These are phyloP conservation scores for Leishmania amazonensis DNA, from an alignment of 208 protist genomes.

Conservation along the genomic window DNA sequence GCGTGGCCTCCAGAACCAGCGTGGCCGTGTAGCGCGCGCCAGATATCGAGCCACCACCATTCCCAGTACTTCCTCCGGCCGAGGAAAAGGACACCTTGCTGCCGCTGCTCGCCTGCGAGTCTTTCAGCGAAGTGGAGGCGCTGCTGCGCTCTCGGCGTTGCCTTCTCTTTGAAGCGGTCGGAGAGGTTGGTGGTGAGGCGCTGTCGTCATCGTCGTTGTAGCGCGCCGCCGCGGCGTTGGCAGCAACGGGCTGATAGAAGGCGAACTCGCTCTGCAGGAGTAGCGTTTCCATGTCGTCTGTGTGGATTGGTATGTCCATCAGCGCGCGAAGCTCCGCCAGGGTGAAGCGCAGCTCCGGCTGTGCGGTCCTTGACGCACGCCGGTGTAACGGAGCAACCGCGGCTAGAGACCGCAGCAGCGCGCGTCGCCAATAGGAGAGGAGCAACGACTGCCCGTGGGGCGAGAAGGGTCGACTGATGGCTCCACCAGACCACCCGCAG, in stretches of 20 bases:
- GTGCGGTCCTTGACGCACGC: conserved; percentile 7
- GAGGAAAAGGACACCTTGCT: background rate
- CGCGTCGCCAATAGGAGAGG: conserved; percentile 64
- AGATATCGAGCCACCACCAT: background rate
- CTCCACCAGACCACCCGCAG: conserved; percentile 52
- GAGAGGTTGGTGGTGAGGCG: conserved; percentile 1
- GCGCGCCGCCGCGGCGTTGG: background rate
- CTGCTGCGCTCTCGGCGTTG: background rate
- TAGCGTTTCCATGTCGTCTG: conserved; percentile 39
- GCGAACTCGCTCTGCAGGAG: conserved; percentile 34
- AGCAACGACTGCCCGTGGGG: conserved; percentile 65
- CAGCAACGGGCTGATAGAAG: conserved; percentile 21
- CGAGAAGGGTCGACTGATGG: conserved; percentile 72
- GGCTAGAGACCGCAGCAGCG: conserved; percentile 26
- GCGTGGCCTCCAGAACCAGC: conserved; percentile 16
- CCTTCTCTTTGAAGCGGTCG: background rate
- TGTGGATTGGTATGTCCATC: conserved; percentile 40
- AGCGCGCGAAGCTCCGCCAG: conserved; percentile 27
- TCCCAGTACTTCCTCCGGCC: background rate
- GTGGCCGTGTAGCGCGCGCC: conserved; percentile 17
- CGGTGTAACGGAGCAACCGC: conserved; percentile 14
- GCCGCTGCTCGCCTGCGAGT: background rate
- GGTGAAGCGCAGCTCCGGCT: conserved; percentile 10
- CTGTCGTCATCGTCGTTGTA: background rate
- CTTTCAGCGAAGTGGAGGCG: background rate